Evolutionary conservation across 176 grass and related monocot species (phyloP).

Genomic region (Carex littledalei): DNA sequence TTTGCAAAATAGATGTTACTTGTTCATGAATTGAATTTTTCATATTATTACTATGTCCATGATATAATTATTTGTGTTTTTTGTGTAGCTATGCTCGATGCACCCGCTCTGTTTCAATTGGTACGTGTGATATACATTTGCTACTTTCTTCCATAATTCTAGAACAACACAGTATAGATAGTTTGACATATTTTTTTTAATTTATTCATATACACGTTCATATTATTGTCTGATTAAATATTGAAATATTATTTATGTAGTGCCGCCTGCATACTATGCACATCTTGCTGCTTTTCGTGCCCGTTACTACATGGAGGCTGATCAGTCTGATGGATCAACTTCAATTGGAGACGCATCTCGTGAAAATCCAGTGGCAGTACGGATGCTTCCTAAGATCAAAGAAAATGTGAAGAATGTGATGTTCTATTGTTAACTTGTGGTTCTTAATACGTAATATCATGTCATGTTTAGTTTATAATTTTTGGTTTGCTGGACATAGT

Average conservation of each 20-base stretch:
- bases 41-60: not conserved
- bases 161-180: no score
- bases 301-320: slow-evolving; percentile 53
- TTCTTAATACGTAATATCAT: no score
- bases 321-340: slow-evolving; percentile 37
- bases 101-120: slow-evolving; percentile 75
- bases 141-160: no score
- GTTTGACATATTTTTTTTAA: no score
- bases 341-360: slow-evolving; percentile 21
- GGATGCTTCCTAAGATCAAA: slow-evolving; percentile 54
- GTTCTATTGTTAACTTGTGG: slow-evolving; percentile 52
- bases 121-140: slow-evolving; percentile 27
- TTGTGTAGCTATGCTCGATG: slow-evolving; percentile 75
- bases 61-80: not conserved
- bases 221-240: not conserved
- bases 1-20: not conserved
- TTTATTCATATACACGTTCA: no score
- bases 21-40: not conserved
- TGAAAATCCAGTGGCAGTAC: slow-evolving; percentile 38
- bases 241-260: slow-evolving; percentile 29
- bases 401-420: slow-evolving; percentile 72
- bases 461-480: not conserved
- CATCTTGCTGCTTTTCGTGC: slow-evolving; percentile 69
- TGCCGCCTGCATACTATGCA: slow-evolving; percentile 79
- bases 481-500: not conserved